A percentile compares a stretch with the other conserved stretches of the same genome.
These are phyloP conservation scores for Prunus dulcis DNA, from an alignment of 306 rosid species.

Conservation along the genomic window DNA sequence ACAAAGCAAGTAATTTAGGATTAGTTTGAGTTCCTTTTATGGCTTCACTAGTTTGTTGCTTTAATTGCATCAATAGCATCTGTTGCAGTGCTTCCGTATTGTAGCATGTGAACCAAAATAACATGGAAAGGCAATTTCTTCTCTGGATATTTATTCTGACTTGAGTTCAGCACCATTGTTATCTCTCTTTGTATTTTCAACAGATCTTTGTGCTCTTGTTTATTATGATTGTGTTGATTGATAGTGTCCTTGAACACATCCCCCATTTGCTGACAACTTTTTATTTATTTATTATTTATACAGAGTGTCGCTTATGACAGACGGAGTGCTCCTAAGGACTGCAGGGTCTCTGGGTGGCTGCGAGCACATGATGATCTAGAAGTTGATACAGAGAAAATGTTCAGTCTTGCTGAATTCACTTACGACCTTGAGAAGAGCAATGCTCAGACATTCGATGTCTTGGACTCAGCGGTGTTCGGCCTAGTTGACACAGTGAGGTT, in stretches of 20 bases:
- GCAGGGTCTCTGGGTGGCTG: conserved; percentile 91
- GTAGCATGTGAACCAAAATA: background rate
- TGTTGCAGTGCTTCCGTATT: background rate
- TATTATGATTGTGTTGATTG: background rate
- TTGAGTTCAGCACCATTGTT: background rate
- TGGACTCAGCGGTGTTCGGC: conserved; percentile 38
- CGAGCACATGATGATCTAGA: conserved; percentile 29
- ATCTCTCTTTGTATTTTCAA: background rate
- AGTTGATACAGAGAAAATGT: conserved; percentile 43
- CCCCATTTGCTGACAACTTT: background rate
- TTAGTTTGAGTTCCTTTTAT: no score
- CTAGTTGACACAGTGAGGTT: conserved; percentile 69
- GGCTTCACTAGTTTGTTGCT: background rate
- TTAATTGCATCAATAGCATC: background rate
- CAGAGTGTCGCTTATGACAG: conserved; percentile 93
- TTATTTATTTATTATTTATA: conserved; percentile 10
- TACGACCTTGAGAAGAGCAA: conserved; percentile 93
- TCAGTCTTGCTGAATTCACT: conserved; percentile 53
- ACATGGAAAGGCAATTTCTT: background rate
- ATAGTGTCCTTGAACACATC: background rate
- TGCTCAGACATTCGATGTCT: conserved; percentile 75
- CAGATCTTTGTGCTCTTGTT: background rate
- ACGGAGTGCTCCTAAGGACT: conserved; percentile 85
- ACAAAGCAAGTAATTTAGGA: background rate
- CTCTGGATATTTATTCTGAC: background rate